A percentile compares a stretch with the other conserved stretches of the same genome.
Conservation (phyloP, 148 eudicot genomes). For the Nepenthes gracilis region DNA sequence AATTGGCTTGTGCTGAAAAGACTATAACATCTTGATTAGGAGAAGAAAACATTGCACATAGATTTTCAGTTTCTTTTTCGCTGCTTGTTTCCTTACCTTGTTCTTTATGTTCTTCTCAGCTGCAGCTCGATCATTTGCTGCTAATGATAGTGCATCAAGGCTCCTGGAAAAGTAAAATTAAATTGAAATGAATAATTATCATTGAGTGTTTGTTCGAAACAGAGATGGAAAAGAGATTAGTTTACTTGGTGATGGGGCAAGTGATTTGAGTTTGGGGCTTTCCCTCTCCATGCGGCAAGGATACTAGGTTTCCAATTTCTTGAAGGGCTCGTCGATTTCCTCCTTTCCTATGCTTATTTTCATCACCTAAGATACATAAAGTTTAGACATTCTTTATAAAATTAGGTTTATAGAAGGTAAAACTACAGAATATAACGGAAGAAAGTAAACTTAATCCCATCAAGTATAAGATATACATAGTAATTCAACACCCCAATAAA, state of each 20-base stretch:
- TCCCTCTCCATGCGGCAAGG: constrained; percentile 18
- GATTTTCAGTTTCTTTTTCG: too few species aligned
- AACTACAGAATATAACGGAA: not conserved
- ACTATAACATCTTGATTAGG: too few species aligned
- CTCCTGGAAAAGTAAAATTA: constrained; percentile 21
- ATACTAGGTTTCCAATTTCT: constrained; percentile 63
- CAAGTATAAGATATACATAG: too few species aligned
- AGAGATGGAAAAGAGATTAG: not conserved
- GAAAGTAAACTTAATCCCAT: not conserved
- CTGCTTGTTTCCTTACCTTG: constrained; percentile 18
- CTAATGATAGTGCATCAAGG: constrained; percentile 33
- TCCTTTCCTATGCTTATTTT: constrained; percentile 51
- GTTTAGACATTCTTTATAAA: not conserved
- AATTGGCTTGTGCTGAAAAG: too few species aligned
- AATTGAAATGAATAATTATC: not conserved
- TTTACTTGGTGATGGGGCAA: constrained; percentile 15
- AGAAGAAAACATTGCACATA: too few species aligned
- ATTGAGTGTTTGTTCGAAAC: not conserved
- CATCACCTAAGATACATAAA: constrained; percentile 16
- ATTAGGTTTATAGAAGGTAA: not conserved
- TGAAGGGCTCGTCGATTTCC: constrained; percentile 49
- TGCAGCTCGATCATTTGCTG: constrained; percentile 34
- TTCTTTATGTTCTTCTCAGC: constrained; percentile 35
- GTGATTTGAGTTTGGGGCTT: constrained; percentile 27
- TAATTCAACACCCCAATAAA: too few species aligned